Base-by-base conservation (phyloP, 1,284 basidiomycete genomes). In the Macrocystidia cucumis region DNA sequence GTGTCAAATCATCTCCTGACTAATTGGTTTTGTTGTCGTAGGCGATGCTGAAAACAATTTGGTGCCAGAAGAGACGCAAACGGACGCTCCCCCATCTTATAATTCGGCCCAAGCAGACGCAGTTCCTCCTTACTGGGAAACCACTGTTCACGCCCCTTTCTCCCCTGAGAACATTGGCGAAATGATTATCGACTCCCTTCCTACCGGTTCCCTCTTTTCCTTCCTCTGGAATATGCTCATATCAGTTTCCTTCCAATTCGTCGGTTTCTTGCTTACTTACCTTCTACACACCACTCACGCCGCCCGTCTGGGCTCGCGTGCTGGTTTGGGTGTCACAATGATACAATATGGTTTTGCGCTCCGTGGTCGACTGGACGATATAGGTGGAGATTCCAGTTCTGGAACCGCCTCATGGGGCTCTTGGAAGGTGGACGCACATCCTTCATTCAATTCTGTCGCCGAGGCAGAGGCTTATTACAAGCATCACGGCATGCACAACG, bases 51-150 rank as follows among this genome's bases (percentile, higher is more conserved):
- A 79, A 33, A 72, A 66, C 20, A 78, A 69, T 57, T 64, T 79
- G 50, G 78, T 80, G 38, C 90, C 85, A 7, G 91, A 93, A 59
- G 84, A 91, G 34, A 60, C 74, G 4, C 74, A 81, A 44, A 78
- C 85, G 43, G 85, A 91, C 40, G 78, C 83, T 0, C 91, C 92
- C 3, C 92, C 92, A 9, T 78, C 82, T 3, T 98, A 98, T 59
- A 83, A 90, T 29, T 70, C 79, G 21, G 95, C 96, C 3, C 84
- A 96, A 47, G 84, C 90, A 7, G 95, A 98, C 57, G 79, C 91
- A 9, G 92, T 93, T 2, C 95, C 95, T 2, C 89, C 93, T 0
- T 99, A 99, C 59, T 98, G 93, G 84, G 96, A 98, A 54, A 97
- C 91, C 4, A 95, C 92, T 1, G 80, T 98, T 16, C 88, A 97